Evolutionary conservation across 176 grass and related monocot species (phyloP), one percentile per base, ranked within the genome.

Genomic region (Puccinellia tenuiflora): DNA sequence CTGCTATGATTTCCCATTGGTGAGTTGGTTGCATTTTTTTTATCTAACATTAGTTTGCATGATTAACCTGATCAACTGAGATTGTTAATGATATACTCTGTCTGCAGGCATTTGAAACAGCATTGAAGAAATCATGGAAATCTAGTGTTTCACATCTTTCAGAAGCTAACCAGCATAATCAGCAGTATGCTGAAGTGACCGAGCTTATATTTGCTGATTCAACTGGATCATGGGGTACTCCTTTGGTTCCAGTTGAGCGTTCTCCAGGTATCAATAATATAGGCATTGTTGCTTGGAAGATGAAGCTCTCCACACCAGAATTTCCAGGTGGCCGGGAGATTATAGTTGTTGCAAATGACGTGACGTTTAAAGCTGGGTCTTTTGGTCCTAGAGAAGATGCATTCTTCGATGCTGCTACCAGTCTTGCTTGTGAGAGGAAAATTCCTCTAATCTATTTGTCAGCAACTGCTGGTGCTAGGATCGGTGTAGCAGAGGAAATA

Each of bases 311-410:
- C 65, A 96, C 96, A 72, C 93, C 93, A 74, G 96, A 99, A 80
- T 99, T 96, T 76, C 93, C 93, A 73, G 54, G 79, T 30, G 96
- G 96, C 12, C 86, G 96, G 76, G 82, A 99, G 50, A 99, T 99
- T 79, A 96, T 99, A 75, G 93, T 99, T 60, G 96, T 99, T 77
- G 87, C 86, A 59, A 99, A 99, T 91, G 96, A 99, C 53, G 86
- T 93, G 79, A 99, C 96, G 60, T 93, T 99, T 78, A 99, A 90
- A 90, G 86, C 57, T 71, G 96, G 96, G 21, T 99, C 96, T 12
- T 99, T 99, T 80, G 96, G 96, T 86, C 96, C 96, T 81, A 90
- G 86, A 75, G 96, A 99, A 88, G 96, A 96, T 82, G 91, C 92
- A 73, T 99, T 99, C 87, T 99, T 99, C 6, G 85, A 96, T 83